Base-by-base conservation (phyloP, 202 grass and related monocot genomes). In the Carex arenaria region DNA sequence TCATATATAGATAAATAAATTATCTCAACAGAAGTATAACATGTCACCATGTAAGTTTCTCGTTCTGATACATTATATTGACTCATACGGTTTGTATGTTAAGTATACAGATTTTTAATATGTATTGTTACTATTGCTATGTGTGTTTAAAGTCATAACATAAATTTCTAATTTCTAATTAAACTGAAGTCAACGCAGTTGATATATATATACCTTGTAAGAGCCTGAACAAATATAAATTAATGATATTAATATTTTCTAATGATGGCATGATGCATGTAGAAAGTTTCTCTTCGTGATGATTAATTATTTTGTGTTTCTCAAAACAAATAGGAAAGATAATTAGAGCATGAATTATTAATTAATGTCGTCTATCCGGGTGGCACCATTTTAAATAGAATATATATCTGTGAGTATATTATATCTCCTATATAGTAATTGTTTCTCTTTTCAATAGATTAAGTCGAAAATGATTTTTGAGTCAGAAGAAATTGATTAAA, bases 401-500 rank as follows among this genome's bases (percentile, higher is more conserved):
- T 59, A 59, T 59, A 55, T 17, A 55, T 55, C 1, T 40, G 5
- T 38, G 10, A 18, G 2, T 12, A 53, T 12, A 53, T 6, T 12
- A 53, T 6, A 56, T 26, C 71, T 74, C 71, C 20, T 57, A 7
- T 57, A 7, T 36, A 1, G 4, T 36, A 40, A 40, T 19, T 36
- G 13, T 56, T 57, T 19, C 28, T 78, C 30, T 18, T 36, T 57
- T 38, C 3, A 78, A 78, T 60, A 59, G 10, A 32, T 36, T 32
- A 76, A 76, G 30, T 49, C 11, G 10, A 20, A 72, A 72, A 14
- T 32, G 4, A 36, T 14, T 53, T 38, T 11, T 4, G 66, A 66
- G 55, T 64, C 60, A 62, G 32, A 45, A 12, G 14, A 66, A 53
- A 82, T 67, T 49, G 59, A 81, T 82, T 82, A 19, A 54, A 82